phyloP scores from a whole-genome alignment of 1,139 yeast genomes.

The Zygotorulaspora mrakii region DNA sequence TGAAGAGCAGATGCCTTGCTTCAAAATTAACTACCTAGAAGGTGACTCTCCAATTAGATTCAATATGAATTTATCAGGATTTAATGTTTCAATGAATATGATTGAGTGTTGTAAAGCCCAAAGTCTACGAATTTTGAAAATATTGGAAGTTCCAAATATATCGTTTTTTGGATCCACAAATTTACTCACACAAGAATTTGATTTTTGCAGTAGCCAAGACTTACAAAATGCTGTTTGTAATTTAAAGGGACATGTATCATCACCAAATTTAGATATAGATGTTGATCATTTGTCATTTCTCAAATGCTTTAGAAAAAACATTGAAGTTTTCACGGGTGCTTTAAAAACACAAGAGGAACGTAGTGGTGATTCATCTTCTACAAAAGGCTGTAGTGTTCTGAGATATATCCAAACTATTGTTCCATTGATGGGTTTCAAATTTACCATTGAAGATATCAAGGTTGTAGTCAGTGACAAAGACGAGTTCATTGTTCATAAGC shows the following conservation, averaged over 20 bases:
- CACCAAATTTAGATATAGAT: slow-evolving; percentile 42
- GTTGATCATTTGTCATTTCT: slow-evolving; percentile 36
- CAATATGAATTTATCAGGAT: slow-evolving; percentile 41
- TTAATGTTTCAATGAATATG: slow-evolving; percentile 43
- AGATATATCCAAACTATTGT: slow-evolving; percentile 29
- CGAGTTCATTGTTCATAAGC: slow-evolving; percentile 24
- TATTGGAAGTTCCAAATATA: slow-evolving; percentile 51
- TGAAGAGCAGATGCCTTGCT: slow-evolving; percentile 49
- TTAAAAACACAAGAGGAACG: slow-evolving; percentile 23
- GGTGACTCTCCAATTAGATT: slow-evolving; percentile 54
- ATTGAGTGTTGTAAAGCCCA: slow-evolving; percentile 26
- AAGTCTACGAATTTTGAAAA: slow-evolving; percentile 36
- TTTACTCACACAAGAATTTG: slow-evolving; percentile 44
- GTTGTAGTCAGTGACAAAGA: slow-evolving; percentile 27
- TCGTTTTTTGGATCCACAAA: slow-evolving; percentile 56
- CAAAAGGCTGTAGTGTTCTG: slow-evolving; percentile 18
- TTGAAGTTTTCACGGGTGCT: slow-evolving; percentile 29
- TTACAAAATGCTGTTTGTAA: slow-evolving; percentile 49
- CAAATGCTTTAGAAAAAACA: slow-evolving; percentile 34
- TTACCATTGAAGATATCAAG: slow-evolving; percentile 36
- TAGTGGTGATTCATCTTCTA: slow-evolving; percentile 4
- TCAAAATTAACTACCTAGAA: slow-evolving; percentile 51
- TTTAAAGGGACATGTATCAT: slow-evolving; percentile 48
- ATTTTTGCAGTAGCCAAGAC: slow-evolving; percentile 41
- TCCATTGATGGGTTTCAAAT: slow-evolving; percentile 32